Evolutionary conservation across 1,284 basidiomycete species (phyloP).

Genomic region (Leccinum insigne): DNA sequence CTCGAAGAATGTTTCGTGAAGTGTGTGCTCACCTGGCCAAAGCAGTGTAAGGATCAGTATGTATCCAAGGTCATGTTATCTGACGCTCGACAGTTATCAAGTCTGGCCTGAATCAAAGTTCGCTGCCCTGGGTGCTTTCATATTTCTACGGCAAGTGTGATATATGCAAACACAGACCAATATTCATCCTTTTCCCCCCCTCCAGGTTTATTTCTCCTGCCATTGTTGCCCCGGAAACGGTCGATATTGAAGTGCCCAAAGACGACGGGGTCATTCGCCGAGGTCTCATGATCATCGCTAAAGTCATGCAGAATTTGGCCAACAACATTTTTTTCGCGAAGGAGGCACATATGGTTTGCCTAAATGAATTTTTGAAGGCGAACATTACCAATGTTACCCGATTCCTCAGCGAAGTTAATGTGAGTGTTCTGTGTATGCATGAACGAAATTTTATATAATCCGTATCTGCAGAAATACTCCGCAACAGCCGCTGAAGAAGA

Average conservation of each 20-base stretch:
- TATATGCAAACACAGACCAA: neutral
- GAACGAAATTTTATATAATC: slow-evolving; percentile 6
- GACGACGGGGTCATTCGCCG: slow-evolving; percentile 64
- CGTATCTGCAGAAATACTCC: slow-evolving; percentile 51
- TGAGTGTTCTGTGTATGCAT: slow-evolving; percentile 37
- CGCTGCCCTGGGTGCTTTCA: slow-evolving; percentile 87
- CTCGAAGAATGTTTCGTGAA: slow-evolving; percentile 79
- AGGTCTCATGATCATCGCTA: slow-evolving; percentile 84
- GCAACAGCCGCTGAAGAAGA: slow-evolving; percentile 52
- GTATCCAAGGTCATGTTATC: slow-evolving; percentile 9
- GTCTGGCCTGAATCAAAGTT: slow-evolving; percentile 86
- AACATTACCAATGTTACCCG: slow-evolving; percentile 83
- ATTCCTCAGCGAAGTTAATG: slow-evolving; percentile 81
- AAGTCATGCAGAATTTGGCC: slow-evolving; percentile 90
- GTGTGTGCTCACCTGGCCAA: slow-evolving; percentile 84
- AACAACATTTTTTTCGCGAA: slow-evolving; percentile 94
- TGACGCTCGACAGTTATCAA: slow-evolving; percentile 38
- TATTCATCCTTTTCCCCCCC: slow-evolving; percentile 3
- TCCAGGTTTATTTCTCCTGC: slow-evolving; percentile 81
- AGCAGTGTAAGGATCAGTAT: slow-evolving; percentile 61
- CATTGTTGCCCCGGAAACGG: slow-evolving; percentile 81
- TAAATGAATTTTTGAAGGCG: slow-evolving; percentile 77
- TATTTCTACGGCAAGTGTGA: slow-evolving; percentile 72
- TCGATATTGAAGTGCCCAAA: slow-evolving; percentile 79
- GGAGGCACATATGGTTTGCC: slow-evolving; percentile 80